Conservation (phyloP, 2,329 filamentous ascomycete species). For the Fusarium sp. region DNA sequence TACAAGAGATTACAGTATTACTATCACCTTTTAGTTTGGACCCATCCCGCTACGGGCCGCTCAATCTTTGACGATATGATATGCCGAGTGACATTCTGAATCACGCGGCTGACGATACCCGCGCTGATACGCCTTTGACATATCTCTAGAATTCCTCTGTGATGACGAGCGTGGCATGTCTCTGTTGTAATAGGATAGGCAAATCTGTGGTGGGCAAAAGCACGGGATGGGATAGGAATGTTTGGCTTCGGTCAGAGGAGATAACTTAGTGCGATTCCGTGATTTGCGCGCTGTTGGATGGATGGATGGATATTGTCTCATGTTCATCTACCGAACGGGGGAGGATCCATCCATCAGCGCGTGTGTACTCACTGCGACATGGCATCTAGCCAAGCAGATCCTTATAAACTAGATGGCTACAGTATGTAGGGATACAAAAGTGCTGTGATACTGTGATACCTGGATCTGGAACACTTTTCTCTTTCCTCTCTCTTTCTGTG, state of each 20-base stretch:
- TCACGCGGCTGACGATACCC: background rate
- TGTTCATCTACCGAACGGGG: background rate
- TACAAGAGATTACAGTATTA: background rate
- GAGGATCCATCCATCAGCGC: background rate
- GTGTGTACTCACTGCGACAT: background rate
- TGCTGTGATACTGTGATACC: background rate
- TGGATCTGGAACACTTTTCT: background rate
- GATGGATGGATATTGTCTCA: background rate
- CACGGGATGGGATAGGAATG: background rate
- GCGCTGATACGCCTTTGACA: background rate
- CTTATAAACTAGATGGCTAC: background rate
- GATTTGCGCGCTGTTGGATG: background rate
- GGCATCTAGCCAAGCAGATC: background rate
- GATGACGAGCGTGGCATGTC: background rate
- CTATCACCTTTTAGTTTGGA: background rate
- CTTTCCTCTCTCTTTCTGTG: background rate
- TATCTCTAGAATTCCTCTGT: background rate
- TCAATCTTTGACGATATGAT: background rate
- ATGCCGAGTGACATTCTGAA: background rate
- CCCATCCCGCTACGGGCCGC: slow-evolving; percentile 12
- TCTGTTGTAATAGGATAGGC: background rate
- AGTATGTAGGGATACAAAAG: background rate
- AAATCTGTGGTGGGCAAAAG: background rate
- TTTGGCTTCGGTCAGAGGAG: background rate
- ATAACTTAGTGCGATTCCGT: slow-evolving; percentile 2